These are phyloP conservation scores for Ottelia alismoides DNA, from an alignment of 106 monocot genomes.

Conservation along the genomic window DNA sequence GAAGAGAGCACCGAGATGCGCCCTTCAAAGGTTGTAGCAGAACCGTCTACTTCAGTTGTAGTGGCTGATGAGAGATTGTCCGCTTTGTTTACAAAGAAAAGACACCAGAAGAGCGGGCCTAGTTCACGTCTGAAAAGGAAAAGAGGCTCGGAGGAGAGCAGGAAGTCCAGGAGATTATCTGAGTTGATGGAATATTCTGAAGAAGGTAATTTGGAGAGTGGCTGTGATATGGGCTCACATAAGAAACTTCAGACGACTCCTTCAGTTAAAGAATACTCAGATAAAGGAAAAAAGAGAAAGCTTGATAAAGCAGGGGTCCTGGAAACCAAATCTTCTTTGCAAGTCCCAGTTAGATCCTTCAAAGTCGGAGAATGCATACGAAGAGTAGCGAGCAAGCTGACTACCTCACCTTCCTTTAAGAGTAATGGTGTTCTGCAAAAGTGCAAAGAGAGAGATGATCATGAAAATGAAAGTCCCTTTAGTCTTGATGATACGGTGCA, in stretches of 20 bases:
- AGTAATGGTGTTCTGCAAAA: slow-evolving; percentile 18
- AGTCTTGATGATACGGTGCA: slow-evolving; percentile 20
- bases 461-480: slow-evolving; percentile 27
- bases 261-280: slow-evolving; percentile 4
- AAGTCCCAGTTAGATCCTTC: slow-evolving; percentile 37
- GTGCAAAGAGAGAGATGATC: slow-evolving; percentile 8
- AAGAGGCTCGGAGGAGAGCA: neutral
- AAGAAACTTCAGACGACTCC: slow-evolving; percentile 4
- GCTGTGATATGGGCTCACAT: slow-evolving; percentile 19
- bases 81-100: no score
- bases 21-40: neutral
- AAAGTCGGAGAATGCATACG: slow-evolving; percentile 77
- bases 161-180: neutral
- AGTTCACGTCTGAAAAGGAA: neutral
- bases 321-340: slow-evolving; percentile 23
- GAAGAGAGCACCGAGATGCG: neutral
- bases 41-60: neutral
- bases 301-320: slow-evolving; percentile 22
- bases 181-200: slow-evolving; percentile 11
- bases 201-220: slow-evolving; percentile 33
- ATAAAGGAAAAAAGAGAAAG: slow-evolving; percentile 25
- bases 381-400: slow-evolving; percentile 65
- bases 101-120: no score
- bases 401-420: slow-evolving; percentile 29
- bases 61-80: slow-evolving; percentile 1